Evolutionary conservation across 495 filamentous ascomycete genomes (phyloP).

Genomic region (Xylaria bambusicola): DNA sequence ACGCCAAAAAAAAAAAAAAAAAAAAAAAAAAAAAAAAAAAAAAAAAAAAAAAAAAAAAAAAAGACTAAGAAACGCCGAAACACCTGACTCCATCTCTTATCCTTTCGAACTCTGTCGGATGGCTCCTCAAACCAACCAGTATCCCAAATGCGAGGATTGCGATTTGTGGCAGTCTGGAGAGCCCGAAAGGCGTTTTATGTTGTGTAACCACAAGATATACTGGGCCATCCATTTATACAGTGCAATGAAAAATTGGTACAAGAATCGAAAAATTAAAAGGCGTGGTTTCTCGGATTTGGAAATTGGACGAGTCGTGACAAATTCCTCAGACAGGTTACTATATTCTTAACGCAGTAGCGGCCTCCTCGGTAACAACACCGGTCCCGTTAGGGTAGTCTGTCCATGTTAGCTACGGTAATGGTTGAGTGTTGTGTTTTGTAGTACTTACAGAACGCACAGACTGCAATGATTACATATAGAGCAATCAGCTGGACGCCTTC

Average conservation of each 20-base stretch:
- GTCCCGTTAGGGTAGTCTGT: slow-evolving; percentile 20
- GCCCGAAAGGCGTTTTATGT: too few species aligned
- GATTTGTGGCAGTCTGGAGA: too few species aligned
- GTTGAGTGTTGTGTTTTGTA: neutral
- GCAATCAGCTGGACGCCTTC: slow-evolving; percentile 75
- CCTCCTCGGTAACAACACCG: slow-evolving; percentile 1
- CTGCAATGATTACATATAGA: slow-evolving; percentile 73
- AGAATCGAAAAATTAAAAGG: slow-evolving; percentile 1
- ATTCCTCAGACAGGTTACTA: neutral
- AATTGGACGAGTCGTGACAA: neutral
- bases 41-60: neutral
- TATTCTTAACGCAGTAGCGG: neutral
- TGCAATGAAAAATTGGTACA: slow-evolving; percentile 12
- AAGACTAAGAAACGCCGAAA: neutral
- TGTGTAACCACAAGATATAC: neutral
- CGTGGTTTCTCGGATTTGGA: neutral
- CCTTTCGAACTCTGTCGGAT: neutral
- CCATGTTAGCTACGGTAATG: neutral
- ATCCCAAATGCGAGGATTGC: too few species aligned
- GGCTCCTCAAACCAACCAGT: too few species aligned
- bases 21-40: too few species aligned
- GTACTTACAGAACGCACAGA: slow-evolving; percentile 54
- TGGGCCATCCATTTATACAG: neutral
- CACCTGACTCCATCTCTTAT: neutral
- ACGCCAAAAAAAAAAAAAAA: too few species aligned